phyloP scores from a whole-genome alignment of 371 early-diverging fungal genomes.

The Circinella umbellata region DNA sequence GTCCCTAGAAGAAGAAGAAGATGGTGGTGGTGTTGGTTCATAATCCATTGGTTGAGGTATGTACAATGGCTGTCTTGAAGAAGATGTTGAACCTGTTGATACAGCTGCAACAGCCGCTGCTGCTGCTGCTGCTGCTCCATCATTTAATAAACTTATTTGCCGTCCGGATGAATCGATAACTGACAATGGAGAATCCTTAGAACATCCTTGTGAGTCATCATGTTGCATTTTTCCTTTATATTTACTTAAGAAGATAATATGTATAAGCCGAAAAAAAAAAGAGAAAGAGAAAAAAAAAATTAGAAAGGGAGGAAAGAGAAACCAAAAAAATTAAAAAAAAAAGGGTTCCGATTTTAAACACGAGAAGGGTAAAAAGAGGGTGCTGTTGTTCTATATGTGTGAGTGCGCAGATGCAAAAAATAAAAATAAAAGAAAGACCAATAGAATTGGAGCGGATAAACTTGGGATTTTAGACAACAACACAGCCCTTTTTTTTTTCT shows the following conservation, averaged over 20 bases:
- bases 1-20: background rate
- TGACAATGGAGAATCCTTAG: constrained; percentile 24
- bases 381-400: background rate
- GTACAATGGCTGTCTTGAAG: background rate
- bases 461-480: background rate
- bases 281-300: constrained; percentile 13
- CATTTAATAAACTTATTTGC: constrained; percentile 33
- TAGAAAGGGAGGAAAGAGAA: constrained; percentile 4
- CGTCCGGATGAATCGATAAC: constrained; percentile 35
- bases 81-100: constrained; percentile 5
- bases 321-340: background rate
- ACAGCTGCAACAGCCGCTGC: background rate
- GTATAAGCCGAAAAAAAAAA: background rate
- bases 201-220: constrained; percentile 16
- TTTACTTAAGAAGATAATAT: constrained; percentile 1
- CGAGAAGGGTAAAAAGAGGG: background rate
- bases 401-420: background rate
- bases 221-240: constrained; percentile 12
- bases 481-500: no score
- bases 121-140: constrained; percentile 11
- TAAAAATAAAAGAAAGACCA: background rate
- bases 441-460: constrained; percentile 2
- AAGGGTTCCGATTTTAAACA: constrained; percentile 1
- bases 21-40: background rate
- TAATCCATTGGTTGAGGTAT: constrained; percentile 10